phyloP scores from a whole-genome alignment of 176 grass and related monocot genomes.

The Hsuehochloa calcarea region DNA sequence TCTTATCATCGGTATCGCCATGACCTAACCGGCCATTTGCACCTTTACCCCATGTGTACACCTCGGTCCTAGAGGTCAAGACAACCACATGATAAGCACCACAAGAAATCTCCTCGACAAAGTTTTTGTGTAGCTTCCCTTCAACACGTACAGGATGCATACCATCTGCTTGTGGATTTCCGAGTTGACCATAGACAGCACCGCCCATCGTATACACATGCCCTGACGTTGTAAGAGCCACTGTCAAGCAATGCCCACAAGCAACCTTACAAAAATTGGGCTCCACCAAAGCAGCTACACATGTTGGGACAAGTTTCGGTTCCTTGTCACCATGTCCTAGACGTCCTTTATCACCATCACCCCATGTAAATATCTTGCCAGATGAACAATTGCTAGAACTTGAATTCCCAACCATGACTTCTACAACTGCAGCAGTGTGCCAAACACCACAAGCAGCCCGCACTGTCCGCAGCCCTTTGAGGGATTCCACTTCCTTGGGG shows the following conservation, averaged over 20 bases:
- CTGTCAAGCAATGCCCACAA: slow-evolving; percentile 87
- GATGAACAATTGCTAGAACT: slow-evolving; percentile 89
- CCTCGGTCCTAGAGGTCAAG: slow-evolving; percentile 88
- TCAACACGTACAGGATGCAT: slow-evolving; percentile 79
- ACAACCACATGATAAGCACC: slow-evolving; percentile 95
- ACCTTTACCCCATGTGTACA: slow-evolving; percentile 99
- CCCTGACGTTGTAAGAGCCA: slow-evolving; percentile 90
- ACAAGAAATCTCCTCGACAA: slow-evolving; percentile 98
- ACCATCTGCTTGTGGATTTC: slow-evolving; percentile 79
- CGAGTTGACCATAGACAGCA: slow-evolving; percentile 87
- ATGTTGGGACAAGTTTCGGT: slow-evolving; percentile 74
- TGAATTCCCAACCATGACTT: slow-evolving; percentile 92
- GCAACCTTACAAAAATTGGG: slow-evolving; percentile 98
- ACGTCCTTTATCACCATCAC: slow-evolving; percentile 97
- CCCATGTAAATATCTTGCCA: slow-evolving; percentile 97
- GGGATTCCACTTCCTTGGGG: slow-evolving; percentile 88
- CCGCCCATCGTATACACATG: slow-evolving; percentile 97
- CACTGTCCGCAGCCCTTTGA: slow-evolving; percentile 90
- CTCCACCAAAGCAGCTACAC: slow-evolving; percentile 93
- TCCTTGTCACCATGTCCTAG: slow-evolving; percentile 95
- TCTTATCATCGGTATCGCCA: slow-evolving; percentile 81
- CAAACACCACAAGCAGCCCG: slow-evolving; percentile 92
- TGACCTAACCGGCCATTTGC: slow-evolving; percentile 95
- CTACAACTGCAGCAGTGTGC: slow-evolving; percentile 98
- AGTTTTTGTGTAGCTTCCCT: slow-evolving; percentile 88